Evolutionary conservation across 2,329 filamentous ascomycete genomes (phyloP), one percentile per base, ranked within the genome.

Genomic region (Didymella segeticola): DNA sequence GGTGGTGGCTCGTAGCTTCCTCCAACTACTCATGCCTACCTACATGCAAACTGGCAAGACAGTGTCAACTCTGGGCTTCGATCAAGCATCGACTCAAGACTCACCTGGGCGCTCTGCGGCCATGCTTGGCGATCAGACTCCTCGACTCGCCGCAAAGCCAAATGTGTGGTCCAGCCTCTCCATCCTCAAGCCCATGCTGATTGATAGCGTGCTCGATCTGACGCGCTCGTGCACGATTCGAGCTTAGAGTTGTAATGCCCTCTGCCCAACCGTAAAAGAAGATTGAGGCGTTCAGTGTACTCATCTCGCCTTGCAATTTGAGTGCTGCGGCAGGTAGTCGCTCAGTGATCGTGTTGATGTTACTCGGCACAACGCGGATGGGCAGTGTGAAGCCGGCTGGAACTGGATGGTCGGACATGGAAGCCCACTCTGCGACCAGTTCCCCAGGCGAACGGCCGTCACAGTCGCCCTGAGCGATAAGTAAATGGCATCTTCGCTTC

Each of bases 261-360:
- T 78, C 75, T 9, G 80, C 79, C 89, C 89, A 93, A 14, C 89
- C 89, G 65, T 86, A 86, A 46, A 89, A 77, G 66, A 92, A 90
- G 8, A 91, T 88, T 17, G 87, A 86, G 47, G 80, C 75, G 63
- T 90, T 91, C 51, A 89, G 85, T 11, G 79, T 73, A 0, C 83
- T 86, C 45, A 89, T 76, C 5, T 78, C 75, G 8, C 77, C 62
- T 5, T 68, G 78, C 46, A 80, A 80, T 60, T 66, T 76, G 33
- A 63, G 74, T 11, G 83, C 77, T 12, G 75, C 73, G 2, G 67
- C 56, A 19, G 82, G 83, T 7, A 86, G 72, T 11, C 71, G 76
- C 11, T 48, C 19, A 25, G 41, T 53, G 0, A 61, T 38, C 5
- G 47, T 31, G 25, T 80, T 69, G 12, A 80, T 75, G 26, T 82